phyloP scores from a whole-genome alignment of 2,329 filamentous ascomycete species.

The Chaetomiaceae sp. region DNA sequence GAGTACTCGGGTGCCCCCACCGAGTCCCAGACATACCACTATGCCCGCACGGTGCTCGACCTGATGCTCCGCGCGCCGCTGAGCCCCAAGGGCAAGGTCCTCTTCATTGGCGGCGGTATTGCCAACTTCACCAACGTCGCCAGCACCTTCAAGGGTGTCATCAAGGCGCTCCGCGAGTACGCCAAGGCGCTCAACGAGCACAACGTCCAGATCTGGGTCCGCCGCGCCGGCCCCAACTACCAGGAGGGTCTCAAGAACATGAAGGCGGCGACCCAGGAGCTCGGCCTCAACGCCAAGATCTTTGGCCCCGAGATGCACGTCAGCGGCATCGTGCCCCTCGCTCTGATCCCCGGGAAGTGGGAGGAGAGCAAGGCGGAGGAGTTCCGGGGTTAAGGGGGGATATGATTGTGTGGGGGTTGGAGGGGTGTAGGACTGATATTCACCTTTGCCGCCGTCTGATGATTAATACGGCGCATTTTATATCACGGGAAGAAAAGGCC shows the following conservation, averaged over 20 bases:
- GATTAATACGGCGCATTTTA: constrained; percentile 13
- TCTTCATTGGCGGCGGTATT: constrained; percentile 99
- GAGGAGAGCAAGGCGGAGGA: constrained; percentile 57
- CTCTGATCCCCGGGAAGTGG: constrained; percentile 64
- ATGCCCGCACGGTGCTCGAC: constrained; percentile 93
- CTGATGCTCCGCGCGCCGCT: constrained; percentile 90
- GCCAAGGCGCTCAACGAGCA: constrained; percentile 83
- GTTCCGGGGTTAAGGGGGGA: constrained; percentile 48
- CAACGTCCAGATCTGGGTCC: constrained; percentile 97
- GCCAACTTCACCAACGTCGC: constrained; percentile 99
- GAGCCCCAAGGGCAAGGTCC: constrained; percentile 87
- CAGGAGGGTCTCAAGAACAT: constrained; percentile 99
- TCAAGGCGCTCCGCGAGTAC: constrained; percentile 89
- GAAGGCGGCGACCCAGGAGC: constrained; percentile 90
- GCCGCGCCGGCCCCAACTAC: constrained; percentile 90
- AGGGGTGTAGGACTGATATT: constrained; percentile 9
- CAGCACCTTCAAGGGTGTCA: constrained; percentile 99
- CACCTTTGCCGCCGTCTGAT: constrained; percentile 5
- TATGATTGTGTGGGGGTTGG: constrained; percentile 6
- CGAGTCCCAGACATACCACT: constrained; percentile 99
- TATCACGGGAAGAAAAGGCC: constrained; percentile 4
- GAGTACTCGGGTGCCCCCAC: constrained; percentile 99
- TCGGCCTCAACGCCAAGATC: constrained; percentile 68
- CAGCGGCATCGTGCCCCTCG: constrained; percentile 91
- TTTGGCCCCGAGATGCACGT: constrained; percentile 87